Evolutionary conservation across 345 rosid genomes (phyloP).

Genomic region (Aurinia saxatilis): DNA sequence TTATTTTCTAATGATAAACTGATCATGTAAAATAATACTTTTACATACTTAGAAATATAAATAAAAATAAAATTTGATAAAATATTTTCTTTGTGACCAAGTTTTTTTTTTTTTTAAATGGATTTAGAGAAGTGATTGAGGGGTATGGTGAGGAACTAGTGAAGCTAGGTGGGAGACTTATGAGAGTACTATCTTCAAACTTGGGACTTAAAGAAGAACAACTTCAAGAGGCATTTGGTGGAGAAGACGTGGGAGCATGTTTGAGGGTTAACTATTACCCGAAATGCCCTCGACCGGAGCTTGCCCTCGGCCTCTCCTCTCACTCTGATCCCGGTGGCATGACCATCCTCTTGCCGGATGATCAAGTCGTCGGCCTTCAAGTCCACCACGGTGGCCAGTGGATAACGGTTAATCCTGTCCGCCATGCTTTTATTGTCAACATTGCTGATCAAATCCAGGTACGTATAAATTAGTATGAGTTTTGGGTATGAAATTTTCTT

Average conservation of each 20-base stretch:
- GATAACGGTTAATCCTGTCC: conserved; percentile 77
- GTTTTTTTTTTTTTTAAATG: neutral
- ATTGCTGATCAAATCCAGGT: conserved; percentile 96
- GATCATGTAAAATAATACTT: no score
- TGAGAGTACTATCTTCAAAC: conserved; percentile 59
- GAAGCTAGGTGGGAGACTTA: conserved; percentile 44
- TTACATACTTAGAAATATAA: no score
- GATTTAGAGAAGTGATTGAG: conserved; percentile 52
- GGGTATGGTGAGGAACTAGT: conserved; percentile 64
- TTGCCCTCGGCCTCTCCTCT: conserved; percentile 74
- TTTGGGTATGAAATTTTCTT: no score
- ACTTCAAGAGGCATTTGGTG: conserved; percentile 74
- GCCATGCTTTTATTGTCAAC: conserved; percentile 71
- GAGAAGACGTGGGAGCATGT: conserved; percentile 62
- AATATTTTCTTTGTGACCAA: no score
- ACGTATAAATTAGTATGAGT: neutral
- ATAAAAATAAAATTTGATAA: no score
- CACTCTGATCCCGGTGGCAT: conserved; percentile 95
- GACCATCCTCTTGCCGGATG: conserved; percentile 73
- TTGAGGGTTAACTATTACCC: conserved; percentile 82
- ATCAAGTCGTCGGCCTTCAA: conserved; percentile 69
- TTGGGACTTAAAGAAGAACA: conserved; percentile 49
- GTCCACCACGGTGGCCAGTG: conserved; percentile 50
- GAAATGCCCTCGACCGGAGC: conserved; percentile 78
- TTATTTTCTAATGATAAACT: neutral